Evolutionary conservation across 108 stramenopile genomes (phyloP), one percentile per base, ranked within the genome.

Genomic region (Nannochloropsis granulata): DNA sequence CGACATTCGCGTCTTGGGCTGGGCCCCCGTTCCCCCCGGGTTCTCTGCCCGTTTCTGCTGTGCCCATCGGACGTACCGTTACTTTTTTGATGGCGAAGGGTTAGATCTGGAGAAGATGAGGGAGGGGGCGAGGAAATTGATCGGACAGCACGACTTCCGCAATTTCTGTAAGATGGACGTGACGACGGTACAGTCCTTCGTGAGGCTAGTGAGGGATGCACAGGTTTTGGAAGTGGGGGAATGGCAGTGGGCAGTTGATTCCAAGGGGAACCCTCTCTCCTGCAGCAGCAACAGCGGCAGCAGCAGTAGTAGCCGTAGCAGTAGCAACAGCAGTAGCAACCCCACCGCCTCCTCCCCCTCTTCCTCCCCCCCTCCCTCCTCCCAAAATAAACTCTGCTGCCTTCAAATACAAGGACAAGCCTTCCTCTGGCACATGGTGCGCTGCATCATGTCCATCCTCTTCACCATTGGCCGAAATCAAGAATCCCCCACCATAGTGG

Each of bases 141-240:
- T 95, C 24, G 99, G 99, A 24, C 85, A 91, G 44, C 96, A 97
- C 88, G 99, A 99, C 90, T 98, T 98, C 89, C 93, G 99, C 19
- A 98, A 99, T 88, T 92, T 99, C 78, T 97, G 97, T 88, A 99
- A 99, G 88, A 96, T 98, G 94, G 94, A 99, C 89, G 93, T 82
- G 26, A 34, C 14, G 24, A 86, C 85, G 44, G 90, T 90, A 16
- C 80, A 16, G 46, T 87, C 43, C 78, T 90, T 85, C 34, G 23
- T 24, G 43, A 26, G 85, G 16, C 13, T 24, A 14, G 79, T 80
- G 14, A 13, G 12, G 24, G 25, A 25, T 8, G 79, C 79, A 14
- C 8, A 21, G 25, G 23, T 80, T 2, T 25, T 24, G 25, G 13
- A 13, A 24, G 79, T 24, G 11, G 79, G 79, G 10, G 24, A 78